phyloP scores from a whole-genome alignment of 2,329 filamentous ascomycete species.

The Colletotrichum sp. region DNA sequence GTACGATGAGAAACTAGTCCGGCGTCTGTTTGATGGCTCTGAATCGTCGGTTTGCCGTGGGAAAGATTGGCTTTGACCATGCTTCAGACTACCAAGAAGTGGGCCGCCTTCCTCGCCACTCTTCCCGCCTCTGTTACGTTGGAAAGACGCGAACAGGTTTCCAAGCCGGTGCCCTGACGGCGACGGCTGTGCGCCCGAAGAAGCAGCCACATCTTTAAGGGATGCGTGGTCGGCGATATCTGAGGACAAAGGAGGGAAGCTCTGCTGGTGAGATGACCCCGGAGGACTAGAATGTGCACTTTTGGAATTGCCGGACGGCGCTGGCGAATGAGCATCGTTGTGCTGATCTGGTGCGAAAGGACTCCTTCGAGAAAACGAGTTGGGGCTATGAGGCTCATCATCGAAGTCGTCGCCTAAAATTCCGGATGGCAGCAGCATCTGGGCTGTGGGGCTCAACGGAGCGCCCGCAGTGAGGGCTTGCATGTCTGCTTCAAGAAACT shows the following conservation, averaged over 20 bases:
- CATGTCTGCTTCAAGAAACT: slow-evolving; percentile 67
- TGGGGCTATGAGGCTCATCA: slow-evolving; percentile 58
- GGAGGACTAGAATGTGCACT: slow-evolving; percentile 67
- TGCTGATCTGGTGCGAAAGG: slow-evolving; percentile 41
- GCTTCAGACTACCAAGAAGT: slow-evolving; percentile 70
- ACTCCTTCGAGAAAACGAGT: slow-evolving; percentile 32
- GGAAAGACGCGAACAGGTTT: slow-evolving; percentile 63
- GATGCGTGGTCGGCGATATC: slow-evolving; percentile 52
- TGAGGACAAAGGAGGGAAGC: slow-evolving; percentile 53
- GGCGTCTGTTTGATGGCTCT: slow-evolving; percentile 59
- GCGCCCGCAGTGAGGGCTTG: slow-evolving; percentile 67
- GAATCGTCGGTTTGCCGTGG: slow-evolving; percentile 65
- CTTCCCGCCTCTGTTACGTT: slow-evolving; percentile 68
- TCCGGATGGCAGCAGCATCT: slow-evolving; percentile 73
- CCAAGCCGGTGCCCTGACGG: slow-evolving; percentile 43
- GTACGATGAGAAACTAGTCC: slow-evolving; percentile 60
- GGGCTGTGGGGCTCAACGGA: slow-evolving; percentile 78
- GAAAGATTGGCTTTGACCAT: slow-evolving; percentile 78
- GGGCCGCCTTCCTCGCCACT: slow-evolving; percentile 60
- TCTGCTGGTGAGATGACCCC: slow-evolving; percentile 63
- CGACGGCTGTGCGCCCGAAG: slow-evolving; percentile 40
- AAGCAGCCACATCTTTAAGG: slow-evolving; percentile 40
- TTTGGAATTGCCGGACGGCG: slow-evolving; percentile 61
- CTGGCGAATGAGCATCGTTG: slow-evolving; percentile 63
- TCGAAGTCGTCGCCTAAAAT: slow-evolving; percentile 68